These are phyloP conservation scores for Vitis labrusca DNA, from an alignment of 164 flowering plant species.

Conservation along the genomic window DNA sequence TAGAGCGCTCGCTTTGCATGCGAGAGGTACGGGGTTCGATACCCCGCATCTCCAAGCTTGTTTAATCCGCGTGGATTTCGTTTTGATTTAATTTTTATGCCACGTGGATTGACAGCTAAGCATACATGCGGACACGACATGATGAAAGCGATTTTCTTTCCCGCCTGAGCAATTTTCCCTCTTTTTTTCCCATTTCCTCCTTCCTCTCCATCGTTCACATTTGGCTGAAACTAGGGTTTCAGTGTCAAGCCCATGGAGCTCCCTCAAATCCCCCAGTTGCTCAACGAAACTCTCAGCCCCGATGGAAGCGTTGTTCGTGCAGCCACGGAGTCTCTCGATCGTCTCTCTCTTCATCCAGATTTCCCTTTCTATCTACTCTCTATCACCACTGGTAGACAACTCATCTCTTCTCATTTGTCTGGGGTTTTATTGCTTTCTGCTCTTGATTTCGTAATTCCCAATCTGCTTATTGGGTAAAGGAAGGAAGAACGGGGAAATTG, in stretches of 20 bases:
- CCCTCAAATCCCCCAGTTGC: conserved; percentile 35
- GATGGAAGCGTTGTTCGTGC: conserved; percentile 33
- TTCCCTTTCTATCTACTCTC: conserved; percentile 66
- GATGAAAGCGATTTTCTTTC: not conserved
- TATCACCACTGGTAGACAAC: conserved; percentile 42
- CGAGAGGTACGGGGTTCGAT: conserved; percentile 73
- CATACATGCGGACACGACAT: too few relatives aligned
- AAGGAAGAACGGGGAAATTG: too few relatives aligned
- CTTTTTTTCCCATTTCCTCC: not conserved
- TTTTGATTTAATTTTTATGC: too few relatives aligned
- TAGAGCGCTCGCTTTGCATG: conserved; percentile 59
- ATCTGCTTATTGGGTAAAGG: too few relatives aligned
- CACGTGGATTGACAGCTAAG: too few relatives aligned
- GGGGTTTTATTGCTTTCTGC: too few relatives aligned
- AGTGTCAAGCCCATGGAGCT: conserved; percentile 32
- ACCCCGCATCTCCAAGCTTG: conserved; percentile 55
- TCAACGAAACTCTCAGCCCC: conserved; percentile 51
- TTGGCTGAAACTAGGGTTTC: conserved; percentile 9
- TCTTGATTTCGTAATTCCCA: too few relatives aligned
- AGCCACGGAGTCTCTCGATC: conserved; percentile 66
- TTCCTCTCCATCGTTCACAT: not conserved
- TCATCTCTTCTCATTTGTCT: not conserved
- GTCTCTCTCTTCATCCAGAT: conserved; percentile 48
- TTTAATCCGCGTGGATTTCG: not conserved
- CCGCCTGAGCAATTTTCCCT: not conserved